Evolutionary conservation across 1,284 basidiomycete species (phyloP).

Genomic region (Binderoboletus segoi): DNA sequence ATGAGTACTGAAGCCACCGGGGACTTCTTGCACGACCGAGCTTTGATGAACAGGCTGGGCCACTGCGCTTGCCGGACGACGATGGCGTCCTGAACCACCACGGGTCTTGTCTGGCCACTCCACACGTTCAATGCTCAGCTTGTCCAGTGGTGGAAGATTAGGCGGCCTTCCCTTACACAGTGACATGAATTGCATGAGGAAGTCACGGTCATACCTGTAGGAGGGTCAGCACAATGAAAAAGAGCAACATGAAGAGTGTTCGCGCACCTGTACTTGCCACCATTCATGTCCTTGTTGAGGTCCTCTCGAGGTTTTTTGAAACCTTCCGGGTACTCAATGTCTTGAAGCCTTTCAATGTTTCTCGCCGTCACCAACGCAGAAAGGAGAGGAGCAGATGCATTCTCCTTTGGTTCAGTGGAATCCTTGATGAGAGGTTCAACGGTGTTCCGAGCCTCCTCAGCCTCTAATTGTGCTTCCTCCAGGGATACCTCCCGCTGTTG

Average conservation of each 20-base stretch:
- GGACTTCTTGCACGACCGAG: slow-evolving; percentile 60
- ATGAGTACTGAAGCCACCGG: slow-evolving; percentile 41
- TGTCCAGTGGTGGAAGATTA: slow-evolving; percentile 85
- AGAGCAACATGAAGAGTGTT: slow-evolving; percentile 4
- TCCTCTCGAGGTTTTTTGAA: slow-evolving; percentile 84
- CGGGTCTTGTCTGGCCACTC: slow-evolving; percentile 61
- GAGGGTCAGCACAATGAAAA: too few relatives aligned
- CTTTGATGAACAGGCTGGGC: slow-evolving; percentile 48
- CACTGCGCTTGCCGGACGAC: slow-evolving; percentile 47
- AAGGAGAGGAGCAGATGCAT: slow-evolving; percentile 47
- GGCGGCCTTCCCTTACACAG: slow-evolving; percentile 96
- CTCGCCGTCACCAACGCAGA: slow-evolving; percentile 63
- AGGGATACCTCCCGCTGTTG: slow-evolving; percentile 34
- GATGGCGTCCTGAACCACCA: slow-evolving; percentile 62
- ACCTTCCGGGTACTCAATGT: slow-evolving; percentile 83
- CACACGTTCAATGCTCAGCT: slow-evolving; percentile 86
- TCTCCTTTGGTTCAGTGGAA: slow-evolving; percentile 38
- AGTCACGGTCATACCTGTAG: slow-evolving; percentile 93
- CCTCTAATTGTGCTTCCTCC: slow-evolving; percentile 29
- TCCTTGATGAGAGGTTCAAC: slow-evolving; percentile 24
- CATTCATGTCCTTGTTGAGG: slow-evolving; percentile 82
- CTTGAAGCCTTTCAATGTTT: slow-evolving; percentile 80
- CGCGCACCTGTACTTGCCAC: slow-evolving; percentile 85
- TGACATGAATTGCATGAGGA: slow-evolving; percentile 96
- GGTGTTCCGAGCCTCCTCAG: slow-evolving; percentile 28